Conservation (phyloP, 371 early-diverging fungal genomes). For the Zancudomyces culisetae region DNA sequence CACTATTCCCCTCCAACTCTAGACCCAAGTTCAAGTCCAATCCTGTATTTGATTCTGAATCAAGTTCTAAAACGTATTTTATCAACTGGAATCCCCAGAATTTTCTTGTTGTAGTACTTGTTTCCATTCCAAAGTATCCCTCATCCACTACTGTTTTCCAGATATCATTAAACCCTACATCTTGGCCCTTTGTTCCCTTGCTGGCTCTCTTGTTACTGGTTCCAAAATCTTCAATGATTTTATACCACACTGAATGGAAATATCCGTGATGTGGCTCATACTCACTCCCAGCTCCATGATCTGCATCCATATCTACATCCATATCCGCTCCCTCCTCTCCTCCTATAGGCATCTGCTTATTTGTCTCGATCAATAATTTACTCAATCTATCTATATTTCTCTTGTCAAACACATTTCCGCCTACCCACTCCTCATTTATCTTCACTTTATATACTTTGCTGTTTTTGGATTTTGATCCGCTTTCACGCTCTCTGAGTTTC, state of each 20-base stretch:
- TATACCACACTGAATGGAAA: conserved; percentile 64
- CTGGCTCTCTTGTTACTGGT: conserved; percentile 2
- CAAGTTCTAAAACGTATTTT: conserved; percentile 31
- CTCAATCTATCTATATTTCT: background rate
- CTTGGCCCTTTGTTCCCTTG: conserved; percentile 15
- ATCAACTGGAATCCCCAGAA: conserved; percentile 74
- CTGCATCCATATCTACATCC: too few species aligned
- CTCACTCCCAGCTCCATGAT: too few species aligned
- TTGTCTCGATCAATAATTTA: background rate
- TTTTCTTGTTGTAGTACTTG: conserved; percentile 65
- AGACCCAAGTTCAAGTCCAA: conserved; percentile 43
- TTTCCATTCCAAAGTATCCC: conserved; percentile 41
- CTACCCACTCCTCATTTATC: background rate
- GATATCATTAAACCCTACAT: conserved; percentile 47
- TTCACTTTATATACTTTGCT: too few species aligned
- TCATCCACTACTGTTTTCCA: conserved; percentile 65
- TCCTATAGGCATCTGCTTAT: too few species aligned
- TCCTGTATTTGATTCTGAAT: too few species aligned
- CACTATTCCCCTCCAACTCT: conserved; percentile 39
- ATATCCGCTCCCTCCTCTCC: too few species aligned
- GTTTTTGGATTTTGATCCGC: conserved; percentile 21
- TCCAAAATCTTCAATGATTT: conserved; percentile 30
- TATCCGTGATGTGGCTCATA: conserved; percentile 31
- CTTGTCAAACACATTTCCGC: background rate
- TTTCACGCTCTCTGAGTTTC: too few species aligned